Evolutionary conservation across 208 protist species (phyloP).

Genomic region (Trypanosoma platydactyli): DNA sequence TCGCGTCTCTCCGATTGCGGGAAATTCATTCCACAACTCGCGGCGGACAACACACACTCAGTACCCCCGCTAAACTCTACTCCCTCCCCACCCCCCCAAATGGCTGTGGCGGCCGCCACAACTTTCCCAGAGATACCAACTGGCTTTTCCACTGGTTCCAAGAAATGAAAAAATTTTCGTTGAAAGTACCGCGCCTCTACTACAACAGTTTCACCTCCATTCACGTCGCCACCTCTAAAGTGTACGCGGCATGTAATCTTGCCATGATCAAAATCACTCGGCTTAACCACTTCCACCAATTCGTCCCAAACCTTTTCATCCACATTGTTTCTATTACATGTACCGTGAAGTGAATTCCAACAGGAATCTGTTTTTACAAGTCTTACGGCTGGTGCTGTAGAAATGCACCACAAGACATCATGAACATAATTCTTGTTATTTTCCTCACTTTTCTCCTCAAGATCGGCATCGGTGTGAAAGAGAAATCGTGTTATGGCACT

Average conservation of each 20-base stretch:
- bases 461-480: constrained; percentile 20
- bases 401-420: constrained; percentile 12
- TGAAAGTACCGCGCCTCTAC: constrained; percentile 14
- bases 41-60: neutral
- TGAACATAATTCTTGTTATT: neutral
- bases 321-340: neutral
- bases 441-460: neutral
- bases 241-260: constrained; percentile 11
- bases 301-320: neutral
- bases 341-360: constrained; percentile 10
- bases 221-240: neutral
- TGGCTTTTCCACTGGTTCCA: neutral
- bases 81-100: too few species aligned
- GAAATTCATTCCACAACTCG: neutral
- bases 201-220: neutral
- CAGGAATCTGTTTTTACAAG: neutral
- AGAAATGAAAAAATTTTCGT: constrained; percentile 14
- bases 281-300: constrained; percentile 13
- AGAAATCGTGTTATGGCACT: constrained; percentile 35
- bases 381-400: neutral
- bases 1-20: neutral
- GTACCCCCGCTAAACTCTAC: neutral
- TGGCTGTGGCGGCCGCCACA: too few species aligned
- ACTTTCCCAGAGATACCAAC: neutral
- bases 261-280: constrained; percentile 17